Evolutionary conservation across 2,329 filamentous ascomycete genomes (phyloP), one percentile per base, ranked within the genome.

Genomic region (Teratosphaeria zuluensis): DNA sequence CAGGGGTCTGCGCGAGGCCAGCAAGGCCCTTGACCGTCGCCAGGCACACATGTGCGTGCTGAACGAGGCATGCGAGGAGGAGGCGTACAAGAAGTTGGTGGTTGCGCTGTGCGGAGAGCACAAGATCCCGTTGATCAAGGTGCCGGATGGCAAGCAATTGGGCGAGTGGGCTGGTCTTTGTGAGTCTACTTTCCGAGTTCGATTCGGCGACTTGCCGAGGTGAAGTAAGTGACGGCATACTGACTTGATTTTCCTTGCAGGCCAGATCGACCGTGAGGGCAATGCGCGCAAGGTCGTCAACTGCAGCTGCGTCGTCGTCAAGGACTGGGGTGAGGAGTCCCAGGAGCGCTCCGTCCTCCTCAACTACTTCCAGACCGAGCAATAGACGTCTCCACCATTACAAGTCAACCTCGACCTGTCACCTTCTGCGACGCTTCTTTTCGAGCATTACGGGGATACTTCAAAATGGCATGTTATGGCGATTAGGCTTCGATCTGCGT

Each of bases 271-370:
- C 84, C 92, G 94, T 76, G 94, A 99, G 82, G 94, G 94, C 73
- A 99, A 99, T 81, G 91, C 94, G 74, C 90, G 94, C 81, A 99
- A 99, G 88, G 92, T 99, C 71, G 94, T 99, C 83, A 99, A 99
- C 89, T 99, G 94, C 91, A 97, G 92, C 76, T 97, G 94, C 85
- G 94, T 99, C 74, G 94, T 99, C 65, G 94, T 99, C 75, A 92
- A 94, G 84, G 92, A 99, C 81, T 99, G 94, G 94, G 94, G 94
- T 85, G 94, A 97, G 86, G 94, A 99, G 84, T 95, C 89, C 70
- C 92, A 95, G 83, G 94, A 99, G 87, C 92, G 94, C 77, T 90
- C 87, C 75, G 91, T 97, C 80, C 89, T 99, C 77, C 90, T 99
- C 80, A 96, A 99, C 88, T 99, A 99, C 89, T 97, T 99, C 92